Conservation (phyloP, 2,329 filamentous ascomycete genomes). For the Aspergillus flavus region DNA sequence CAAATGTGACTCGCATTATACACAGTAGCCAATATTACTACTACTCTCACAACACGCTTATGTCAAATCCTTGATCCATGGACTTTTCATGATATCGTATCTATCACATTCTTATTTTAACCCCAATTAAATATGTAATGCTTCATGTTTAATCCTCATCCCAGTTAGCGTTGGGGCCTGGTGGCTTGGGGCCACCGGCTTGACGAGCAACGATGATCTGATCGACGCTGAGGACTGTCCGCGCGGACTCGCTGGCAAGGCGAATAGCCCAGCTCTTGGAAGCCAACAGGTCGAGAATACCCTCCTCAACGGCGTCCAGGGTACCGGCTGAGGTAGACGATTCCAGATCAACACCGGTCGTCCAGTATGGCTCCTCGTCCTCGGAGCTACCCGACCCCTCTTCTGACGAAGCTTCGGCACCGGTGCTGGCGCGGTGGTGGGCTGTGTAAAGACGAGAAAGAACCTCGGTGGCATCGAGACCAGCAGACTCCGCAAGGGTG, state of each 20-base stretch:
- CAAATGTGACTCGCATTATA: conserved; percentile 6
- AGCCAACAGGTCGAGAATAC: conserved; percentile 88
- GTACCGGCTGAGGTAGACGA: conserved; percentile 79
- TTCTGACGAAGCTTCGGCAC: conserved; percentile 30
- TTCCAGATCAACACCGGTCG: conserved; percentile 92
- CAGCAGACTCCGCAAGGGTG: conserved; percentile 90
- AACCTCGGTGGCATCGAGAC: conserved; percentile 95
- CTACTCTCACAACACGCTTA: conserved; percentile 8
- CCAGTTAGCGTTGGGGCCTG: conserved; percentile 84
- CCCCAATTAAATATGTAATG: conserved; percentile 14
- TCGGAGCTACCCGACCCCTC: conserved; percentile 42
- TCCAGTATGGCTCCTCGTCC: conserved; percentile 78
- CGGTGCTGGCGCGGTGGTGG: conserved; percentile 62
- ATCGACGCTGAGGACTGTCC: conserved; percentile 93
- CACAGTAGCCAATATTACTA: conserved; percentile 9
- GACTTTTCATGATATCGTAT: conserved; percentile 38
- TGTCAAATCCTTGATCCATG: conserved; percentile 7
- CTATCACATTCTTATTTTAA: conserved; percentile 27
- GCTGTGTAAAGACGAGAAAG: conserved; percentile 89
- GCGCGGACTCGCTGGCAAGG: conserved; percentile 89
- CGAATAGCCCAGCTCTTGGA: conserved; percentile 97
- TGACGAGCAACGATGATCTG: conserved; percentile 99
- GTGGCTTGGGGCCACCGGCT: conserved; percentile 95
- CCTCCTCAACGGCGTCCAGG: conserved; percentile 81
- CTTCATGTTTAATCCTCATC: conserved; percentile 60